phyloP scores from a whole-genome alignment of 2,329 filamentous ascomycete genomes.

The Scedosporium apiospermum region DNA sequence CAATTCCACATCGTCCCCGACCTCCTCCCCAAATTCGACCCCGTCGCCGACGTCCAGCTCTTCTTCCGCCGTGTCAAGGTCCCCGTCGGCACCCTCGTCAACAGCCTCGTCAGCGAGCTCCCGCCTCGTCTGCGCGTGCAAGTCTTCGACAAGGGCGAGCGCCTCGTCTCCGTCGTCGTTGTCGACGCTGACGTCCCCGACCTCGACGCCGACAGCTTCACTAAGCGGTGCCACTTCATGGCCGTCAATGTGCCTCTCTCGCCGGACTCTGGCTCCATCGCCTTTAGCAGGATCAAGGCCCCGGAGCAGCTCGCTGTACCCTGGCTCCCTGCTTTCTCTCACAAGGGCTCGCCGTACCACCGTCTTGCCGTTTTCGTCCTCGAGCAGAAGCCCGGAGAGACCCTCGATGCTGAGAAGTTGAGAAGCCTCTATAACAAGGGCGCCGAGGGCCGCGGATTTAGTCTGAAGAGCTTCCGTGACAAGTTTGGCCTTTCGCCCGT shows the following conservation, averaged over 20 bases:
- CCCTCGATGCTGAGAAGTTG: constrained; percentile 48
- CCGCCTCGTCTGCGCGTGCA: constrained; percentile 73
- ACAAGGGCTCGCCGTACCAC: constrained; percentile 88
- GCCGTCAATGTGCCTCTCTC: constrained; percentile 54
- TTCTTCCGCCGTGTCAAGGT: constrained; percentile 65
- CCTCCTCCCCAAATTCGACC: constrained; percentile 70
- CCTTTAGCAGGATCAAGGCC: constrained; percentile 51
- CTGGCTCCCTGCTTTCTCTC: constrained; percentile 78
- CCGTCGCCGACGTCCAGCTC: constrained; percentile 69
- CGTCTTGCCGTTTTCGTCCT: constrained; percentile 76
- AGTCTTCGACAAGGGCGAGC: constrained; percentile 71
- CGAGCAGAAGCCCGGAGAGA: constrained; percentile 58
- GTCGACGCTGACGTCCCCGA: constrained; percentile 88
- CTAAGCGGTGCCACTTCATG: constrained; percentile 77
- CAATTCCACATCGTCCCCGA: constrained; percentile 87
- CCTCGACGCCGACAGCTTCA: constrained; percentile 63
- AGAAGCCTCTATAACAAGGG: constrained; percentile 35
- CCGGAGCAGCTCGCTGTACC: constrained; percentile 61
- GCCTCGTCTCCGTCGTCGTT: constrained; percentile 75
- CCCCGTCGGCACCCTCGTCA: constrained; percentile 68
- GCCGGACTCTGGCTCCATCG: constrained; percentile 47
- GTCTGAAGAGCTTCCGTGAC: constrained; percentile 63
- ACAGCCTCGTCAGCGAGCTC: constrained; percentile 62
- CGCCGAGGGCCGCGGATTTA: constrained; percentile 48
- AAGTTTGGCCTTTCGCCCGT: constrained; percentile 62